Evolutionary conservation across 306 rosid genomes (phyloP), one percentile per base, ranked within the genome.

Genomic region (Oemleria cerasiformis): DNA sequence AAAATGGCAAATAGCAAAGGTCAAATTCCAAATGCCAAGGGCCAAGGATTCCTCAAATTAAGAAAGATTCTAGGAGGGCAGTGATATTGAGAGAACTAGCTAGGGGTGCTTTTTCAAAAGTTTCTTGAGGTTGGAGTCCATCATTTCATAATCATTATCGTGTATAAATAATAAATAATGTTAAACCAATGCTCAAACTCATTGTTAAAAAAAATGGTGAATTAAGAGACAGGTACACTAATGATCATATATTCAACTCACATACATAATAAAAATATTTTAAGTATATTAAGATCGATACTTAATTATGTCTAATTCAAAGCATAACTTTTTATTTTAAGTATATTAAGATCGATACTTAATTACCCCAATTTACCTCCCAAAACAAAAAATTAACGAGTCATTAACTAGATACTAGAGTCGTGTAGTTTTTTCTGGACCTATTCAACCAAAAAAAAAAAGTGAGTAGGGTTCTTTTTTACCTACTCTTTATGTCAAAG

Each of bases 401-500:
- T 1, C 30, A 25, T 25, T 25, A 2, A 25, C 30, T 25, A 2
- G 30, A 25, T 25, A 25, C 30, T 25, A 25, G n/a, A 25, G 30
- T 25, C 30, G 2, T 25, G 30, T 25, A 25, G 30, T 30, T 30
- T 30, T 30, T 30, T 30, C 3, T 30, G 36, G 2, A 30, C 36
- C 3, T 30, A 9, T 54, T 20, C 5, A 54, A 55, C 60, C 60
- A 8, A 10, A 0, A 55, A 7, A 34, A 9, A n/a, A 49, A 19
- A 13, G 7, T 10, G 20, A 60, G 21, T 36, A 57, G 68, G 30
- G 49, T 63, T 44, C 30, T 79, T 68, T 65, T 47, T 49, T 67
- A 78, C 84, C 87, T 54, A 70, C 73, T 10, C 76, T 78, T 72
- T 44, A 64, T 44, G 56, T 73, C 42, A 69, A 58, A 60, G 45